phyloP scores from a whole-genome alignment of 192 early-diverging fungal species.

The Chytriomyces sp. region DNA sequence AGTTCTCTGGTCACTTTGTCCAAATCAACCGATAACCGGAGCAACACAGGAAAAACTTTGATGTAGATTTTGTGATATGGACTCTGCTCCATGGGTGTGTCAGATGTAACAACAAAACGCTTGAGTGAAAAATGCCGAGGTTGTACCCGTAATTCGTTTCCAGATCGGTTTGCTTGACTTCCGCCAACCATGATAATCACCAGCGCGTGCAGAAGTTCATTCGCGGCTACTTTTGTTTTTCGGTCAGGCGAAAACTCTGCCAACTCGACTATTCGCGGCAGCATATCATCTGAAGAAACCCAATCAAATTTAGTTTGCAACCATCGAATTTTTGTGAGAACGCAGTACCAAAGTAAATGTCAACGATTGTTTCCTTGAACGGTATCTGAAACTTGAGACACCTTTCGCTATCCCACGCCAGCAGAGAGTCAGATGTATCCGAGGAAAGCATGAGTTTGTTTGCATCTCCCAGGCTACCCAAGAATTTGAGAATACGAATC shows the following conservation, averaged over 20 bases:
- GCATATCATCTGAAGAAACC: constrained; percentile 68
- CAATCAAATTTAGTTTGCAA: constrained; percentile 19
- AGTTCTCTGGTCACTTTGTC: constrained; percentile 74
- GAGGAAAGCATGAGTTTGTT: constrained; percentile 45
- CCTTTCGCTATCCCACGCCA: constrained; percentile 75
- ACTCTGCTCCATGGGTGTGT: constrained; percentile 38
- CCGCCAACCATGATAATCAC: constrained; percentile 78
- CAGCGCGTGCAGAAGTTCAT: constrained; percentile 74
- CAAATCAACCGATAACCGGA: constrained; percentile 72
- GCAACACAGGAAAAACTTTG: constrained; percentile 71
- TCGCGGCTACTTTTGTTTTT: constrained; percentile 75
- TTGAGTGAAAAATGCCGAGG: neutral
- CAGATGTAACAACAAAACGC: no score
- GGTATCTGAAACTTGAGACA: constrained; percentile 64
- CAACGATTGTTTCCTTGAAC: constrained; percentile 69
- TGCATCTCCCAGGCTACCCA: constrained; percentile 68
- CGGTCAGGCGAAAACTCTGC: constrained; percentile 75
- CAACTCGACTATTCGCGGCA: constrained; percentile 77
- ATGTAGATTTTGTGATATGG: constrained; percentile 68
- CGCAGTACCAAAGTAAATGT: constrained; percentile 66
- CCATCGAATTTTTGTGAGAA: no score
- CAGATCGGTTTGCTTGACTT: constrained; percentile 57
- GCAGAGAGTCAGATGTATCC: constrained; percentile 32
- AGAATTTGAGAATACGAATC: constrained; percentile 62
- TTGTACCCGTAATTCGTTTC: constrained; percentile 47